phyloP scores from a whole-genome alignment of 148 eudicot species.

The Amaranthus palmeri region DNA sequence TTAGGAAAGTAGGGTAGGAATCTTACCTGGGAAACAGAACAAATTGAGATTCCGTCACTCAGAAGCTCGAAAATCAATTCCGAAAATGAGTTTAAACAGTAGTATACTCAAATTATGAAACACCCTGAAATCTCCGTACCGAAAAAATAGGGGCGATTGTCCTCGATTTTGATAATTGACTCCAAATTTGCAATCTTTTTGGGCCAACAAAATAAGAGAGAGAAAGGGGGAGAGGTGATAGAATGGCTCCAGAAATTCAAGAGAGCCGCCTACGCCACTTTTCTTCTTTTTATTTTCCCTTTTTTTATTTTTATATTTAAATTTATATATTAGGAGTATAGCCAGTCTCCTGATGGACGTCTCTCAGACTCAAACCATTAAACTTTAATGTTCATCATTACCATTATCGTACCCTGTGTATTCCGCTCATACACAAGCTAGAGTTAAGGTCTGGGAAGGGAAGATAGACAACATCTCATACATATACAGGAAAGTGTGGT shows the following conservation, averaged over 20 bases:
- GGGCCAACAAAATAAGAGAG: not conserved
- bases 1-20: slow-evolving; percentile 12
- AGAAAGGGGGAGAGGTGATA: not conserved
- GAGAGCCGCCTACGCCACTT: slow-evolving; percentile 26
- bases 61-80: not conserved
- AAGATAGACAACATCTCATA: too few species aligned
- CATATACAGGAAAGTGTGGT: too few species aligned
- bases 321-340: too few species aligned
- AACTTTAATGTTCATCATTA: too few species aligned
- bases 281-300: not conserved
- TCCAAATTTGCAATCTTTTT: not conserved
- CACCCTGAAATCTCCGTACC: slow-evolving; percentile 14
- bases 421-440: too few species aligned
- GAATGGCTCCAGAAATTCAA: slow-evolving; percentile 22
- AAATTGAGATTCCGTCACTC: not conserved
- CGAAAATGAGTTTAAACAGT: slow-evolving; percentile 8
- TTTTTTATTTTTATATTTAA: not conserved
- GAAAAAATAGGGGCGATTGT: not conserved
- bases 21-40: slow-evolving; percentile 22
- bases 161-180: slow-evolving; percentile 1
- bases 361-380: too few species aligned
- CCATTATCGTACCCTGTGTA: too few species aligned
- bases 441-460: too few species aligned
- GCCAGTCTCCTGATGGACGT: too few species aligned
- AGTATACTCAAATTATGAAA: not conserved